Base-by-base conservation (phyloP, 1,284 basidiomycete species). In the Leucoagaricus sp. region DNA sequence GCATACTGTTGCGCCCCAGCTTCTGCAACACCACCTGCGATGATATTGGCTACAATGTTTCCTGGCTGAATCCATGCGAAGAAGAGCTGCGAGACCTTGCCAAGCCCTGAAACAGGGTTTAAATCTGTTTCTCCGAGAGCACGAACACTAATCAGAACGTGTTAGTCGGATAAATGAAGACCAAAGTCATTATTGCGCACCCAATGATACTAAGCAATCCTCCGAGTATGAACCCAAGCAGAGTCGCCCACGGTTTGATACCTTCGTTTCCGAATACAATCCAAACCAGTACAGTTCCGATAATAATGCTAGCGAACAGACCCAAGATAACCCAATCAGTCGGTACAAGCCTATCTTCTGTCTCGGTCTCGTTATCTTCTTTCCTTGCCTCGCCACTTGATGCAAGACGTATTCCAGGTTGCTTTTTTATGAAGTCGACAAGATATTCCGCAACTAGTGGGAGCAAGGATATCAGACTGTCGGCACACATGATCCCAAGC, bases 51-150 rank as follows among this genome's bases (percentile, higher is more conserved):
- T 3, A 98, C 92, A 17, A 97, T 84, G 66, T 95, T 96, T 29
- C 94, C 92, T 0, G 96, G 96, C 69, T 97, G 95, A 44, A 98
- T 82, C 74, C 96, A 87, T 1, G 94, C 95, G 65, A 98, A 98
- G 59, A 98, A 78, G 15, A 98, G 80, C 67, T 98, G 96, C 46
- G 91, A 94, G 62, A 98, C 90, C 74, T 98, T 98, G 8, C 96
- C 96, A 31, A 98, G 81, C 0, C 94, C 96, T 36, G 92, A 95
- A 31, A 98, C 93, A 0, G 94, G 94, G 67, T 96, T 96, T 48
- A 97, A 75, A 69, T 97, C 94, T 5, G 94, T 97, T 73, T 96
- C 94, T 49, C 94, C 94, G 23, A 97, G 73, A 1, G 94, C 94
- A 48, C 94, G 86, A 23, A 96, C 94, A 15, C 91, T 93, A 61